Conservation (phyloP, 495 filamentous ascomycete genomes). For the Baudoinia panamericana region DNA sequence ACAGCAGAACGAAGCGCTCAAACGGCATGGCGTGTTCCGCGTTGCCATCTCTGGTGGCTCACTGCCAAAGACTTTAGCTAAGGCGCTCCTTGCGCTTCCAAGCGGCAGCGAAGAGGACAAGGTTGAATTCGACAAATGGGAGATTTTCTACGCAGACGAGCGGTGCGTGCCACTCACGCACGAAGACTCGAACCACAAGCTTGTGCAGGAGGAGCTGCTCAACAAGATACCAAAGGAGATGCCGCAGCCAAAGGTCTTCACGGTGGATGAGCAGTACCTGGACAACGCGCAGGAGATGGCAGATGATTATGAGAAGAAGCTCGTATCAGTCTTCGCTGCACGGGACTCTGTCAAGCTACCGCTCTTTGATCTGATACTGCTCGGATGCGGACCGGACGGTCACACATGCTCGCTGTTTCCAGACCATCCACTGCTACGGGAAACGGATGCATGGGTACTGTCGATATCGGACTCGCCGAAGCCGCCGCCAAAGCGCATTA, state of each 20-base stretch:
- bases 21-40: slow-evolving; percentile 73
- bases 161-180: slow-evolving; percentile 84
- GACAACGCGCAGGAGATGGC: slow-evolving; percentile 83
- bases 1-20: slow-evolving; percentile 62
- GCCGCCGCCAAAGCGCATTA: slow-evolving; percentile 81
- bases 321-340: slow-evolving; percentile 48
- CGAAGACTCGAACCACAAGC: slow-evolving; percentile 82
- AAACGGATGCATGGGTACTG: slow-evolving; percentile 83
- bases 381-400: slow-evolving; percentile 89
- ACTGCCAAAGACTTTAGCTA: slow-evolving; percentile 71
- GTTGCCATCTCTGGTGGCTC: slow-evolving; percentile 91
- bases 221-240: slow-evolving; percentile 63
- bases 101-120: slow-evolving; percentile 45
- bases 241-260: slow-evolving; percentile 55
- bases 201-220: slow-evolving; percentile 75
- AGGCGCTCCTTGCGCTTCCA: slow-evolving; percentile 55
- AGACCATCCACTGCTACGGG: slow-evolving; percentile 70
- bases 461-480: slow-evolving; percentile 87
- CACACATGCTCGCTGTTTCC: slow-evolving; percentile 97
- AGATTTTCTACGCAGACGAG: slow-evolving; percentile 98
- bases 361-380: slow-evolving; percentile 82
- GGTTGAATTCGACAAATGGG: slow-evolving; percentile 74
- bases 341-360: slow-evolving; percentile 44
- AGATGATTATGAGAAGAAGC: slow-evolving; percentile 80
- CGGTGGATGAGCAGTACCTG: slow-evolving; percentile 60